These are phyloP conservation scores for Colletotrichum trifolii DNA, from an alignment of 2,329 filamentous ascomycete genomes.

Conservation along the genomic window DNA sequence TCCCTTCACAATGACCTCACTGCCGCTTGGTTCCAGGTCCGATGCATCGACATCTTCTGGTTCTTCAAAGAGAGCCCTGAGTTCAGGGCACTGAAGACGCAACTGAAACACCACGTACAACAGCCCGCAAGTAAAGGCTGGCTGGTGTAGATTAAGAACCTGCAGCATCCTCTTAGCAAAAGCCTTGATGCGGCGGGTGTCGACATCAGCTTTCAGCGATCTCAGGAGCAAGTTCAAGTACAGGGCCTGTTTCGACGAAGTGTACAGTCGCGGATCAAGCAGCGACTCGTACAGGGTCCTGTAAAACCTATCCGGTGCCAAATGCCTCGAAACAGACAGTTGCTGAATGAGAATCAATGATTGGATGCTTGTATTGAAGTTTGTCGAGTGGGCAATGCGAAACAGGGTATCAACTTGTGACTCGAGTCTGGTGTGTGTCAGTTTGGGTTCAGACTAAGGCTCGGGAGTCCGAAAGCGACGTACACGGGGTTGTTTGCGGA, in stretches of 20 bases:
- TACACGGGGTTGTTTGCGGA: constrained; percentile 81
- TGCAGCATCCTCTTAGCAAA: constrained; percentile 96
- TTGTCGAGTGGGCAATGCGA: constrained; percentile 95
- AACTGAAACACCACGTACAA: constrained; percentile 89
- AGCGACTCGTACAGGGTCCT: constrained; percentile 95
- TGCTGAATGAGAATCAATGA: constrained; percentile 96
- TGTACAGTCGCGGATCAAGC: constrained; percentile 86
- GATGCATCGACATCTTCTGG: constrained; percentile 75
- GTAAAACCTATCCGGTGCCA: constrained; percentile 92
- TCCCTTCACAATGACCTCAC: constrained; percentile 34
- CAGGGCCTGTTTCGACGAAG: constrained; percentile 93
- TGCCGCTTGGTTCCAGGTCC: constrained; percentile 52
- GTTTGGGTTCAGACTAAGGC: neutral
- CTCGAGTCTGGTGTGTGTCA: constrained; percentile 69
- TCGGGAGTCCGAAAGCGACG: constrained; percentile 45
- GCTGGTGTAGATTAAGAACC: constrained; percentile 86
- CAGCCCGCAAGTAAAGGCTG: constrained; percentile 92
- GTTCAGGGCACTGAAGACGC: constrained; percentile 80
- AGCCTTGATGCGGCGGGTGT: constrained; percentile 90
- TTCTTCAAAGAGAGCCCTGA: constrained; percentile 82
- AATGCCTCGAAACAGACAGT: constrained; percentile 81
- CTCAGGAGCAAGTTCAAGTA: constrained; percentile 94
- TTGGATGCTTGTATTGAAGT: constrained; percentile 98
- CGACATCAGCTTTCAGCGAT: constrained; percentile 89
- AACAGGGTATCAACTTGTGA: constrained; percentile 94